Percentiles rank a stretch among this genome's conserved stretches.
These are phyloP conservation scores for Tetracladium maxilliforme DNA, from an alignment of 2,329 filamentous ascomycete species.

Conservation along the genomic window DNA sequence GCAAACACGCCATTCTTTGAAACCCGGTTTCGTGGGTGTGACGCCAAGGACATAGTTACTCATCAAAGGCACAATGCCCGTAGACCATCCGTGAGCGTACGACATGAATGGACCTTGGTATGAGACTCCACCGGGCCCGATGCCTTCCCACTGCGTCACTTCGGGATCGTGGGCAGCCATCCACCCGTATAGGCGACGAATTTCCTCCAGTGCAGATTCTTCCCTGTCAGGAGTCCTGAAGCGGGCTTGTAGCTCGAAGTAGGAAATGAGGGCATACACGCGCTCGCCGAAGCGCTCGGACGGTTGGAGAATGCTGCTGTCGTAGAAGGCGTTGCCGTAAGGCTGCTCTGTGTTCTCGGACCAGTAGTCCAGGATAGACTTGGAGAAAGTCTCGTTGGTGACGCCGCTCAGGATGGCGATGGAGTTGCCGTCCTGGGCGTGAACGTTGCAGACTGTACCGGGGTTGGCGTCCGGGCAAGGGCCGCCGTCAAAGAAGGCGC, in stretches of 20 bases:
- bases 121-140: slow-evolving; percentile 22
- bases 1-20: slow-evolving; percentile 21
- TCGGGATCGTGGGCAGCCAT: slow-evolving; percentile 30
- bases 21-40: slow-evolving; percentile 25
- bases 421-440: slow-evolving; percentile 35
- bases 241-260: slow-evolving; percentile 34
- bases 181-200: slow-evolving; percentile 31
- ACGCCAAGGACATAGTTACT: slow-evolving; percentile 31
- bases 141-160: slow-evolving; percentile 35
- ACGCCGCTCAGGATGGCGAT: slow-evolving; percentile 25
- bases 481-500: slow-evolving; percentile 30
- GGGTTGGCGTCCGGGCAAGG: slow-evolving; percentile 9
- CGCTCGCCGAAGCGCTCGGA: slow-evolving; percentile 21
- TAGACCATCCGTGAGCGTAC: slow-evolving; percentile 34
- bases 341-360: slow-evolving; percentile 15
- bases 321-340: slow-evolving; percentile 37
- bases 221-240: slow-evolving; percentile 19
- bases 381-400: slow-evolving; percentile 13
- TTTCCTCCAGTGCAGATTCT: slow-evolving; percentile 25
- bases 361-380: slow-evolving; percentile 23
- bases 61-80: slow-evolving; percentile 30
- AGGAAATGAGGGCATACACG: slow-evolving; percentile 36
- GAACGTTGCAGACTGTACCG: slow-evolving; percentile 16
- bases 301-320: slow-evolving; percentile 21
- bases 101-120: slow-evolving; percentile 32